Percentiles rank a stretch among this genome's conserved stretches.
These are phyloP conservation scores for Pulveroboletus ravenelii DNA, from an alignment of 768 basidiomycete species.

Conservation along the genomic window DNA sequence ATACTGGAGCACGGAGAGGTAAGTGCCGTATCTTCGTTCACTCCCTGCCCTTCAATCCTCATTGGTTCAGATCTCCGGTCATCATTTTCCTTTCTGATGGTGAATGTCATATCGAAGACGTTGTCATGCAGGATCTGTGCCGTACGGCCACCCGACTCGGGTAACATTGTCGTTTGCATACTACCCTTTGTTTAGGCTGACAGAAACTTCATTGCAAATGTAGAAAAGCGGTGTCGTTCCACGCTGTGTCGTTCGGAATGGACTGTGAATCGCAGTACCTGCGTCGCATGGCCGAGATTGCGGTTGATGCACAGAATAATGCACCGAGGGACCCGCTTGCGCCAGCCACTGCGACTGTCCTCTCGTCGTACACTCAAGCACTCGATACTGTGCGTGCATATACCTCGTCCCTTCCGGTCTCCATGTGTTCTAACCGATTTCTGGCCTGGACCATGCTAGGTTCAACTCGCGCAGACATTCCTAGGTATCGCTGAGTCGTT, in stretches of 20 bases:
- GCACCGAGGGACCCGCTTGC: slow-evolving; percentile 38
- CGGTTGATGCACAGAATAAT: slow-evolving; percentile 41
- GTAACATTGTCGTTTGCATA: slow-evolving; percentile 22
- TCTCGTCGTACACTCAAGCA: slow-evolving; percentile 48
- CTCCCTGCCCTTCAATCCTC: neutral
- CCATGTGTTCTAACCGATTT: neutral
- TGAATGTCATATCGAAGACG: slow-evolving; percentile 38
- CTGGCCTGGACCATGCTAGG: slow-evolving; percentile 27
- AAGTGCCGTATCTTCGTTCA: neutral
- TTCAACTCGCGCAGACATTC: slow-evolving; percentile 55
- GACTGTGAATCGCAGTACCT: slow-evolving; percentile 25
- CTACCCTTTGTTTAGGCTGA: neutral
- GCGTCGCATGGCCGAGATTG: slow-evolving; percentile 50
- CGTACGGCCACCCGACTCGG: slow-evolving; percentile 41
- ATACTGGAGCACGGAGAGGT: slow-evolving; percentile 52
- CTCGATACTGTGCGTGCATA: slow-evolving; percentile 42
- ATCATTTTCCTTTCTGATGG: slow-evolving; percentile 48
- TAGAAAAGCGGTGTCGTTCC: slow-evolving; percentile 55
- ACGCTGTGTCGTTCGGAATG: slow-evolving; percentile 53
- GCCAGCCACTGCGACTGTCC: slow-evolving; percentile 29
- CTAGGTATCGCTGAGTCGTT: slow-evolving; percentile 54
- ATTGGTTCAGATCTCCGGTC: slow-evolving; percentile 14
- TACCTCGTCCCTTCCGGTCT: neutral
- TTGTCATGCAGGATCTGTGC: slow-evolving; percentile 37
- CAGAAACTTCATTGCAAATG: neutral